These are phyloP conservation scores for Arachis monticola DNA, from an alignment of 331 rosid genomes.

Conservation along the genomic window DNA sequence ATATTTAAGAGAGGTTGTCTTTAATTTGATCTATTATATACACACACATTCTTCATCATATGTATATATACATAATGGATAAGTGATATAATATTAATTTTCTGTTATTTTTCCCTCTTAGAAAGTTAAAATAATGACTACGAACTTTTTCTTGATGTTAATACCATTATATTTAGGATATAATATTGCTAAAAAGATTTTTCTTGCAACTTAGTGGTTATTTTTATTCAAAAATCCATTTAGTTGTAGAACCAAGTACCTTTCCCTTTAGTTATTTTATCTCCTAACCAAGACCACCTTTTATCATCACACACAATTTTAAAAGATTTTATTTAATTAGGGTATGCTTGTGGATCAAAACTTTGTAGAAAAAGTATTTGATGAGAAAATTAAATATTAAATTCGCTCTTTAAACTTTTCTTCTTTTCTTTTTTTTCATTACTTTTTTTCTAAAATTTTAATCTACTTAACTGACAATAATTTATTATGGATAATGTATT, in stretches of 20 bases:
- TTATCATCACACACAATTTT: constrained; percentile 11
- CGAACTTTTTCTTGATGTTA: constrained; percentile 38
- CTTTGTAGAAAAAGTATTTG: no score
- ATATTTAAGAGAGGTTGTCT: constrained; percentile 27
- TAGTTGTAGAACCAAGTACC: constrained; percentile 13
- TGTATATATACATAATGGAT: background rate
- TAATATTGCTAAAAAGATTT: constrained; percentile 43
- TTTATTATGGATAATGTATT: background rate
- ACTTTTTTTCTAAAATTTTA: background rate
- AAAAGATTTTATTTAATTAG: background rate
- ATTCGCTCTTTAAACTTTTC: no score
- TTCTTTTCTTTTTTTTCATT: no score
- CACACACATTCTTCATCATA: constrained; percentile 15
- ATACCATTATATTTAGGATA: constrained; percentile 12
- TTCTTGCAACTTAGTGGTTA: constrained; percentile 38
- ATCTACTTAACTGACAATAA: background rate
- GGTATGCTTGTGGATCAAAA: no score
- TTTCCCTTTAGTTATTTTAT: background rate
- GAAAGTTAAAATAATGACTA: constrained; percentile 40
- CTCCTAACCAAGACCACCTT: background rate
- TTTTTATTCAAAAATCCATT: constrained; percentile 16
- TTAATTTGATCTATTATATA: background rate
- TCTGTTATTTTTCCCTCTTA: constrained; percentile 27
- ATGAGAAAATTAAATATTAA: no score
- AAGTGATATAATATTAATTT: constrained; percentile 3